Percentiles rank a stretch among this genome's conserved stretches.
phyloP scores from a whole-genome alignment of 2,329 filamentous ascomycete genomes.

The Penicillium sp. region DNA sequence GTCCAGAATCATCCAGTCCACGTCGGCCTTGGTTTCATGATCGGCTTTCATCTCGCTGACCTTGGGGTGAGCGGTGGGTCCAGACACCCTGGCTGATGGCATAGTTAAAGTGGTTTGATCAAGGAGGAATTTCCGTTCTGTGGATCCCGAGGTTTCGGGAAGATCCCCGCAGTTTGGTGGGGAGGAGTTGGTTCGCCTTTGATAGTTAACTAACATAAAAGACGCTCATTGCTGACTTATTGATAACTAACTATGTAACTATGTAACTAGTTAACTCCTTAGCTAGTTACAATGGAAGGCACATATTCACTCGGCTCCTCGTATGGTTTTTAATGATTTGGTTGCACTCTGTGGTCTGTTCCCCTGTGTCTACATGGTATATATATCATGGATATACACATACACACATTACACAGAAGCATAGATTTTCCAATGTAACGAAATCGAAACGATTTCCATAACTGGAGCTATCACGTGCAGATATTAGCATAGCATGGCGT shows the following conservation, averaged over 20 bases:
- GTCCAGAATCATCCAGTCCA: conserved; percentile 55
- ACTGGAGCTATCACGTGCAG: not conserved
- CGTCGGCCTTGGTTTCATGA: conserved; percentile 41
- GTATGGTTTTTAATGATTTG: too few relatives aligned
- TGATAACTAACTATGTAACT: too few relatives aligned
- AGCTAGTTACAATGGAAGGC: too few relatives aligned
- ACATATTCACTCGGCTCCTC: too few relatives aligned
- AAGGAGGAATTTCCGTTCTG: conserved; percentile 3
- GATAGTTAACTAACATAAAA: too few relatives aligned
- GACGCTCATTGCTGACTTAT: too few relatives aligned
- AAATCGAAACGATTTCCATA: too few relatives aligned
- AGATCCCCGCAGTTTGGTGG: not conserved
- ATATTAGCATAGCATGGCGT: conserved; percentile 14
- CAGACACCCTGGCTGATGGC: not conserved
- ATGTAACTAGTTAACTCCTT: too few relatives aligned
- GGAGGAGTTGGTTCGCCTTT: not conserved
- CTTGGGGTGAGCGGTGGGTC: not conserved
- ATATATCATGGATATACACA: not conserved
- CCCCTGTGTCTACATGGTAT: too few relatives aligned
- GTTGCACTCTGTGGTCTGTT: too few relatives aligned
- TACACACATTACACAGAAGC: too few relatives aligned
- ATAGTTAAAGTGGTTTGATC: conserved; percentile 1
- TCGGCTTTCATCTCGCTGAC: conserved; percentile 17
- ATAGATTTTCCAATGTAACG: too few relatives aligned
- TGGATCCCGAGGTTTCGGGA: not conserved